These are phyloP conservation scores for Plectosphaerella cucumerina DNA, from an alignment of 2,329 filamentous ascomycete genomes.

Conservation along the genomic window DNA sequence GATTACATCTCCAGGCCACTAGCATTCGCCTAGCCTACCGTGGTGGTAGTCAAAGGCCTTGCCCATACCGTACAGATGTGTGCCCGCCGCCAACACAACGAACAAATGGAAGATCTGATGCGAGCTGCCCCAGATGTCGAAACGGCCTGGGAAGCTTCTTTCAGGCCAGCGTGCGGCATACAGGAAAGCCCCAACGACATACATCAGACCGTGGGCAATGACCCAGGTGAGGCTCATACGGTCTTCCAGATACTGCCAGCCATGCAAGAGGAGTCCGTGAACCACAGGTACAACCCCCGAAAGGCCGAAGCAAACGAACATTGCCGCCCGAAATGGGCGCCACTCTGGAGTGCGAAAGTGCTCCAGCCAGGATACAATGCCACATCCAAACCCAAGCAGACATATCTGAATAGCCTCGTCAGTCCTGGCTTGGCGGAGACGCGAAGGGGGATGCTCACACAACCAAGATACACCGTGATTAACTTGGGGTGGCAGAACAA, in stretches of 20 bases:
- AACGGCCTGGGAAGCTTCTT: slow-evolving; percentile 68
- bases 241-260: slow-evolving; percentile 59
- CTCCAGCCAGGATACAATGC: slow-evolving; percentile 72
- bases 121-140: slow-evolving; percentile 88
- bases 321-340: slow-evolving; percentile 78
- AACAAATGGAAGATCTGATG: slow-evolving; percentile 96
- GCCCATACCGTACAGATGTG: slow-evolving; percentile 76
- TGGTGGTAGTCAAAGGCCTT: slow-evolving; percentile 87
- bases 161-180: slow-evolving; percentile 89
- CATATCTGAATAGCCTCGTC: slow-evolving; percentile 57
- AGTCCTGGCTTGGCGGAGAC: slow-evolving; percentile 5
- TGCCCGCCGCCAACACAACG: slow-evolving; percentile 75
- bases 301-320: slow-evolving; percentile 85
- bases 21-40: slow-evolving; percentile 40
- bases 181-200: slow-evolving; percentile 78
- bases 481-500: slow-evolving; percentile 67
- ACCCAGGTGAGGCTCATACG: slow-evolving; percentile 81
- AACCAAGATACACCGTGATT: slow-evolving; percentile 68
- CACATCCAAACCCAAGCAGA: slow-evolving; percentile 70
- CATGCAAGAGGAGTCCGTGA: slow-evolving; percentile 68
- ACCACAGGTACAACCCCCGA: slow-evolving; percentile 80
- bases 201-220: slow-evolving; percentile 73
- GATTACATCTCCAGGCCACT: not conserved
- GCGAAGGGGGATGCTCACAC: slow-evolving; percentile 49
- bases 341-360: slow-evolving; percentile 79